These are phyloP conservation scores for Colletotrichum tofieldiae DNA, from an alignment of 2,329 filamentous ascomycete species.

Conservation along the genomic window DNA sequence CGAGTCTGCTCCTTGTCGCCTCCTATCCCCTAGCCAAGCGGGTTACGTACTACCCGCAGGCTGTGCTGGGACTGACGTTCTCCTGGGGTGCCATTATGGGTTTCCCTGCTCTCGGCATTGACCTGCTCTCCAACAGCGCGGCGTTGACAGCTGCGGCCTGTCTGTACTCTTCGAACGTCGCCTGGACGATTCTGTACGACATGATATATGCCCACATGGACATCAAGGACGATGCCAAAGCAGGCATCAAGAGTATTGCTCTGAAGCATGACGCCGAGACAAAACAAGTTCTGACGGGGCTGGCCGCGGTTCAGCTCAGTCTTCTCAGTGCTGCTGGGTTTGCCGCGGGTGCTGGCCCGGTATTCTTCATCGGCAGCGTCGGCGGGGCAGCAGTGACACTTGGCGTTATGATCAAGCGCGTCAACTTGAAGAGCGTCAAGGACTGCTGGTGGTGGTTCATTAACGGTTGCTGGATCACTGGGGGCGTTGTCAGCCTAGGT, in stretches of 20 bases:
- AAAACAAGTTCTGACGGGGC: constrained; percentile 80
- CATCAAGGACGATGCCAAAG: constrained; percentile 87
- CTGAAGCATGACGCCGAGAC: constrained; percentile 84
- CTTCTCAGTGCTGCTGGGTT: constrained; percentile 80
- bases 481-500: constrained; percentile 73
- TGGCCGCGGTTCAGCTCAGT: constrained; percentile 79
- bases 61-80: constrained; percentile 87
- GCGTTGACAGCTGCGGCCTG: constrained; percentile 77
- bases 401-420: constrained; percentile 77
- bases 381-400: constrained; percentile 75
- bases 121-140: constrained; percentile 75
- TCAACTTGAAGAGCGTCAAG: constrained; percentile 76
- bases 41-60: constrained; percentile 89
- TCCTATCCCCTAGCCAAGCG: constrained; percentile 88
- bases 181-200: constrained; percentile 91
- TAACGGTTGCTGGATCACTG: constrained; percentile 79
- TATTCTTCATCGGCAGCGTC: constrained; percentile 78
- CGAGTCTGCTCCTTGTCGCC: constrained; percentile 81
- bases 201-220: constrained; percentile 97
- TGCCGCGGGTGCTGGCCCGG: constrained; percentile 77
- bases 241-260: constrained; percentile 90
- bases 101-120: constrained; percentile 86
- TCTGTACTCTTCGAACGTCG: constrained; percentile 84
- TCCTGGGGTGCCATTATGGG: constrained; percentile 93
- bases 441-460: constrained; percentile 86